Evolutionary conservation across 2,329 filamentous ascomycete species (phyloP), one percentile per base, ranked within the genome.

Genomic region (Aspergillus flavus): DNA sequence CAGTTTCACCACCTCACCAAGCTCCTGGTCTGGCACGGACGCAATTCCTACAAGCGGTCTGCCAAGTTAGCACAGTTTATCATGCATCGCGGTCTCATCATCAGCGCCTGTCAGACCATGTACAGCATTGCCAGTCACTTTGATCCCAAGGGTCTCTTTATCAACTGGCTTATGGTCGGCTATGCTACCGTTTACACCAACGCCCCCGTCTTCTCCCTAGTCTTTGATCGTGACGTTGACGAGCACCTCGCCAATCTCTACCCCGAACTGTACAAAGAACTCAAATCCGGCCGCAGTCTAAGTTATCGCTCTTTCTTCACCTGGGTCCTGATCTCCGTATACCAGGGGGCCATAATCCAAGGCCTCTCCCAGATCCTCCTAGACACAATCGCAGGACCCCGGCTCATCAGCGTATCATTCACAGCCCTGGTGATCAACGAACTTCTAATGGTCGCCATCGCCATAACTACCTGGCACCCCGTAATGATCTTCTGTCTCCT

Each of bases 41-140:
- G 96, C 36, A 99, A 99, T 80, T 94, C 90, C 71, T 99, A 99
- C 84, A 98, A 98, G 79, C 88, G 96, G 53, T 93, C 89, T 63
- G 95, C 95, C 32, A 99, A 99, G 80, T 86, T 99, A 28, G 93
- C 92, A 0, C 96, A 98, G 77, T 99, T 99, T 78, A 94, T 99
- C 72, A 99, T 99, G 72, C 96, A 99, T 76, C 91, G 95, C 72
- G 95, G 95, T 57, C 83, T 99, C 52, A 97, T 99, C 73, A 96
- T 99, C 73, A 90, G 88, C 59, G 93, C 98, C 32, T 97, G 94
- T 72, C 95, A 99, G 81, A 98, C 95, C 0, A 93, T 99, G 85
- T 99, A 94, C 82, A 96, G 92, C 76, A 96, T 98, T 65, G 94
- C 94, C 6, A 90, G 92, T 63, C 87, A 91, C 64, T 97, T 97